Percentiles rank a stretch among this genome's conserved stretches.
Evolutionary conservation across 2,329 filamentous ascomycete species (phyloP).

Genomic region (Plenodomus biglobosus): DNA sequence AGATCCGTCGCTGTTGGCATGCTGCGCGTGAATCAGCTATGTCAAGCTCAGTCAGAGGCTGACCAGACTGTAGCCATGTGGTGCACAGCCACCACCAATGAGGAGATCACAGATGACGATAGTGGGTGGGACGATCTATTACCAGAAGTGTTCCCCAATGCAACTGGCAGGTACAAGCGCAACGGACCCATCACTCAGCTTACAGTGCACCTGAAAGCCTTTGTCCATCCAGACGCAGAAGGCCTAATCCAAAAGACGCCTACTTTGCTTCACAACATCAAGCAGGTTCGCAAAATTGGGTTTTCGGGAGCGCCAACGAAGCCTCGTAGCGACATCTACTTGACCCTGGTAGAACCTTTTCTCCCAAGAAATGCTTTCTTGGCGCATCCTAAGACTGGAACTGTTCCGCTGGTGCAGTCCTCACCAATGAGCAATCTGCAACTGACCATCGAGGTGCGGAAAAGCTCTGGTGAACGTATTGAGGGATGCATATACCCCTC

Average conservation of each 20-base stretch:
- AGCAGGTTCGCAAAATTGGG: conserved; percentile 83
- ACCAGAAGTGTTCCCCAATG: conserved; percentile 63
- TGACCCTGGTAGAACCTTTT: conserved; percentile 79
- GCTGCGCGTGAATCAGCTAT: conserved; percentile 71
- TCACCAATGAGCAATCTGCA: conserved; percentile 75
- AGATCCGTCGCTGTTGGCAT: conserved; percentile 76
- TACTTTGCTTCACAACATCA: conserved; percentile 78
- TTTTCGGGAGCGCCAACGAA: conserved; percentile 91
- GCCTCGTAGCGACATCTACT: conserved; percentile 88
- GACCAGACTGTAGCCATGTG: conserved; percentile 79
- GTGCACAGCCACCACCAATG: conserved; percentile 57
- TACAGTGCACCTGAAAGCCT: conserved; percentile 76
- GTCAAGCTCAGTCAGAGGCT: conserved; percentile 70
- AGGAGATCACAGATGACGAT: conserved; percentile 49
- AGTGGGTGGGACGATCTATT: conserved; percentile 75
- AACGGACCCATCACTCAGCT: conserved; percentile 73
- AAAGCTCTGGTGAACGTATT: conserved; percentile 74
- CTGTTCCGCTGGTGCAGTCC: conserved; percentile 68
- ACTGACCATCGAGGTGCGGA: conserved; percentile 84
- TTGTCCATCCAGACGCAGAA: conserved; percentile 76
- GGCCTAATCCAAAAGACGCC: conserved; percentile 81
- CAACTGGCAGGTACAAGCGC: conserved; percentile 72
- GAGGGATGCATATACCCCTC: conserved; percentile 85
- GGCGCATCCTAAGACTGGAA: conserved; percentile 75
- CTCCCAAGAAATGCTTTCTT: conserved; percentile 67